Evolutionary conservation across 805 yeast species (phyloP).

Genomic region (Pachysolen tannophilus): DNA sequence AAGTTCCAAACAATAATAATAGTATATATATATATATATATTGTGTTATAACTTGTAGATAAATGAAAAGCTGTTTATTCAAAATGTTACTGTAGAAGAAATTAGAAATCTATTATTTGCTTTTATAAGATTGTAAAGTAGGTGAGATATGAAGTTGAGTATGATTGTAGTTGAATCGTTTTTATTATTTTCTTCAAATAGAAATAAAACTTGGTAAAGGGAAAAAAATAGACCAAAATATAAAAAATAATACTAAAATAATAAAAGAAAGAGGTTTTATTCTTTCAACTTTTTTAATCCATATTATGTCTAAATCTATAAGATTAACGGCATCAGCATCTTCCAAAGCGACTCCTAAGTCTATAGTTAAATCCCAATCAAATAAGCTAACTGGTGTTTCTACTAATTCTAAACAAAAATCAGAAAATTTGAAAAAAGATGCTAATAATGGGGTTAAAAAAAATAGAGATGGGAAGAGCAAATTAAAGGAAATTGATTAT

Average conservation of each 20-base stretch:
- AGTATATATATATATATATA: too few species aligned
- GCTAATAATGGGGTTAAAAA: not conserved
- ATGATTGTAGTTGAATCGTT: not conserved
- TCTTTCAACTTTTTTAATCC: not conserved
- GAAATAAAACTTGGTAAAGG: not conserved
- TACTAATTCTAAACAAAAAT: not conserved
- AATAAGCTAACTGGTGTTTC: constrained; percentile 4
- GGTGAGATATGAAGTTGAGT: not conserved
- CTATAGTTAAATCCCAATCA: constrained; percentile 5
- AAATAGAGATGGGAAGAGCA: not conserved
- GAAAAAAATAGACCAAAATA: not conserved
- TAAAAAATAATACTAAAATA: too few species aligned
- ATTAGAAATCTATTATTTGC: too few species aligned
- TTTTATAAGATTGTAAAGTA: too few species aligned
- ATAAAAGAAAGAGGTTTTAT: not conserved
- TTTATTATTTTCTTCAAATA: too few species aligned
- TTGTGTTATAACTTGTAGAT: too few species aligned
- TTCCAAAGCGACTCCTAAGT: constrained; percentile 7
- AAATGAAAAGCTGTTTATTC: too few species aligned
- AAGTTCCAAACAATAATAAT: too few species aligned
- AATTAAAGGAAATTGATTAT: constrained; percentile 5
- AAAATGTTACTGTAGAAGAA: too few species aligned
- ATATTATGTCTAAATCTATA: constrained; percentile 2
- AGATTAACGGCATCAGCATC: constrained; percentile 8
- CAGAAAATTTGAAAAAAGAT: not conserved